Evolutionary conservation across 2,329 filamentous ascomycete species (phyloP).

Genomic region (Polychaeton citri): DNA sequence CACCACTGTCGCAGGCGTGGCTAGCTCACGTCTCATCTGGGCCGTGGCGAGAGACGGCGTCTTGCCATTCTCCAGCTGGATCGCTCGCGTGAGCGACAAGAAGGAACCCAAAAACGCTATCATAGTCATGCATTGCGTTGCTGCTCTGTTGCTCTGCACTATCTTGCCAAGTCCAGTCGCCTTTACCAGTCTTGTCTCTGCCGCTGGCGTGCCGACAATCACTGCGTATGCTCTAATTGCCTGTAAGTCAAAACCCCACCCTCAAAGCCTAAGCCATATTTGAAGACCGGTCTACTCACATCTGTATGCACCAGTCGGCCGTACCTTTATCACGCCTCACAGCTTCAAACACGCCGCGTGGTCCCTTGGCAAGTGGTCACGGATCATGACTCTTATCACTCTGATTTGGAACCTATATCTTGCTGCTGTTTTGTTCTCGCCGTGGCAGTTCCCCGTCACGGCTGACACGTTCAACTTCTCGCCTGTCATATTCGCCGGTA

Average conservation of each 20-base stretch:
- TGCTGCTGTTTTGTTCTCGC: slow-evolving; percentile 25
- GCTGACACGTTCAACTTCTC: slow-evolving; percentile 7
- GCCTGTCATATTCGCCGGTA: slow-evolving; percentile 25
- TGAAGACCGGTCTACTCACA: not conserved
- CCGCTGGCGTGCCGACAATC: slow-evolving; percentile 27
- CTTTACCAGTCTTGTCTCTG: slow-evolving; percentile 25
- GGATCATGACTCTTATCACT: slow-evolving; percentile 23
- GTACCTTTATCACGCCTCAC: slow-evolving; percentile 24
- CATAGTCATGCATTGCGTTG: slow-evolving; percentile 43
- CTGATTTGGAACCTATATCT: slow-evolving; percentile 27
- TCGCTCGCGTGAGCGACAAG: slow-evolving; percentile 37
- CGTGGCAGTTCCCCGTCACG: slow-evolving; percentile 22
- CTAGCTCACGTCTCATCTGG: slow-evolving; percentile 48
- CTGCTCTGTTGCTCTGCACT: slow-evolving; percentile 43
- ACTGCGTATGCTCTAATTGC: slow-evolving; percentile 24
- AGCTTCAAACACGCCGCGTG: slow-evolving; percentile 23
- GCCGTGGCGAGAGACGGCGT: slow-evolving; percentile 50
- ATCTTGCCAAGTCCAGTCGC: slow-evolving; percentile 40
- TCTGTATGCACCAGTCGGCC: slow-evolving; percentile 13
- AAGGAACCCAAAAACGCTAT: slow-evolving; percentile 49
- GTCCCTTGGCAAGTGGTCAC: slow-evolving; percentile 24
- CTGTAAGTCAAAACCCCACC: slow-evolving; percentile 6
- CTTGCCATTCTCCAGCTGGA: slow-evolving; percentile 45
- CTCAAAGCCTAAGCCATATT: not conserved
- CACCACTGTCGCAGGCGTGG: slow-evolving; percentile 46